Evolutionary conservation across 352 stramenopile genomes (phyloP).

Genomic region (Pythium aristosporum): DNA sequence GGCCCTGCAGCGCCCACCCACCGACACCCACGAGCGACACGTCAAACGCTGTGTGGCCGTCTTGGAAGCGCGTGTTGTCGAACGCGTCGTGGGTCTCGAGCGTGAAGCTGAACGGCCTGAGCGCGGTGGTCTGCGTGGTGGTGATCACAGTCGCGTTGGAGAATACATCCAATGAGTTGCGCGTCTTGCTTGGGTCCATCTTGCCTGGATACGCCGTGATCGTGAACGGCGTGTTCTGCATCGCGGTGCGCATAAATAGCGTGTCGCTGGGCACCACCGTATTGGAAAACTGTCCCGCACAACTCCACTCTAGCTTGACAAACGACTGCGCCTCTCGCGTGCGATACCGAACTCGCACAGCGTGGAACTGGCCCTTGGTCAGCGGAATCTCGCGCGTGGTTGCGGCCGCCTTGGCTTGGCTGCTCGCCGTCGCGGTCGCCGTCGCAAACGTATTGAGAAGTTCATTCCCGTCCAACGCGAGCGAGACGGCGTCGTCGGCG

Average conservation of each 20-base stretch:
- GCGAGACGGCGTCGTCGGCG: slow-evolving; percentile 73
- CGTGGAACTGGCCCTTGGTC: slow-evolving; percentile 60
- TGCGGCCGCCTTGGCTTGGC: slow-evolving; percentile 7
- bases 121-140: slow-evolving; percentile 33
- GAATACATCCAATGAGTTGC: slow-evolving; percentile 53
- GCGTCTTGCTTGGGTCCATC: slow-evolving; percentile 53
- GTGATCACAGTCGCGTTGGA: not conserved
- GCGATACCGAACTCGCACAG: slow-evolving; percentile 81
- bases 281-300: slow-evolving; percentile 30
- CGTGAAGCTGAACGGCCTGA: slow-evolving; percentile 63
- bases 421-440: slow-evolving; percentile 14
- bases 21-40: slow-evolving; percentile 77
- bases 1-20: slow-evolving; percentile 87
- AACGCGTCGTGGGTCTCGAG: slow-evolving; percentile 78
- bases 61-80: slow-evolving; percentile 86
- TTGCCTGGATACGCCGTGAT: slow-evolving; percentile 75
- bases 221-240: slow-evolving; percentile 54
- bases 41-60: slow-evolving; percentile 77
- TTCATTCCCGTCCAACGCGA: slow-evolving; percentile 70
- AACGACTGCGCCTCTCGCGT: slow-evolving; percentile 80
- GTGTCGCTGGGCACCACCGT: slow-evolving; percentile 25
- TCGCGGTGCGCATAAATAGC: slow-evolving; percentile 41
- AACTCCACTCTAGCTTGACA: slow-evolving; percentile 83
- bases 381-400: slow-evolving; percentile 26
- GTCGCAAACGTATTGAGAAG: slow-evolving; percentile 58